These are phyloP conservation scores for Eutrema salsugineum DNA, from an alignment of 441 rosid genomes.

Conservation along the genomic window DNA sequence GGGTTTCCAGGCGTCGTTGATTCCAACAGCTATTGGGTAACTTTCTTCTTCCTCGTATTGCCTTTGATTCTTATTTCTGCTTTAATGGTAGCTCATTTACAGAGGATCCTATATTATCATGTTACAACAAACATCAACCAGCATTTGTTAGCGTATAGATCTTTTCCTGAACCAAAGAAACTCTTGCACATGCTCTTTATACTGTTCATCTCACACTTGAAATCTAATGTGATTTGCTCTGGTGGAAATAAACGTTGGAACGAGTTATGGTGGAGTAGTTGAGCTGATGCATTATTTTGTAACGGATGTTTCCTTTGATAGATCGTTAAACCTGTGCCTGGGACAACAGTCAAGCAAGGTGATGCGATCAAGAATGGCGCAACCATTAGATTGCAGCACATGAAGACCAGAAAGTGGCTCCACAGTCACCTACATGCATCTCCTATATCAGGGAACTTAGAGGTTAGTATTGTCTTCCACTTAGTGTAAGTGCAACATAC, in stretches of 20 bases:
- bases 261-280: constrained; percentile 5
- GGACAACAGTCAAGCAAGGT: constrained; percentile 74
- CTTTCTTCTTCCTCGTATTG: neutral
- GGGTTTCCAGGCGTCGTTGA: constrained; percentile 83
- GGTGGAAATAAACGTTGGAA: neutral
- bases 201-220: neutral
- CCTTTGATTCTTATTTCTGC: neutral
- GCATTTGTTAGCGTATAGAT: neutral
- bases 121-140: neutral
- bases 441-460: constrained; percentile 91
- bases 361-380: constrained; percentile 65
- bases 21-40: constrained; percentile 96
- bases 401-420: constrained; percentile 91
- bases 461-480: constrained; percentile 47
- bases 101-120: neutral
- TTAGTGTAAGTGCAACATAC: neutral
- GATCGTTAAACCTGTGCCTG: constrained; percentile 75
- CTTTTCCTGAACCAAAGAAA: no score
- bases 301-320: constrained; percentile 17
- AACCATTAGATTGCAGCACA: constrained; percentile 78
- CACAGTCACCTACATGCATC: constrained; percentile 96
- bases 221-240: neutral
- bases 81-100: neutral
- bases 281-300: neutral
- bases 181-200: neutral